These are phyloP conservation scores for Trichoderma sp. DNA, from an alignment of 2,329 filamentous ascomycete genomes.

Conservation along the genomic window DNA sequence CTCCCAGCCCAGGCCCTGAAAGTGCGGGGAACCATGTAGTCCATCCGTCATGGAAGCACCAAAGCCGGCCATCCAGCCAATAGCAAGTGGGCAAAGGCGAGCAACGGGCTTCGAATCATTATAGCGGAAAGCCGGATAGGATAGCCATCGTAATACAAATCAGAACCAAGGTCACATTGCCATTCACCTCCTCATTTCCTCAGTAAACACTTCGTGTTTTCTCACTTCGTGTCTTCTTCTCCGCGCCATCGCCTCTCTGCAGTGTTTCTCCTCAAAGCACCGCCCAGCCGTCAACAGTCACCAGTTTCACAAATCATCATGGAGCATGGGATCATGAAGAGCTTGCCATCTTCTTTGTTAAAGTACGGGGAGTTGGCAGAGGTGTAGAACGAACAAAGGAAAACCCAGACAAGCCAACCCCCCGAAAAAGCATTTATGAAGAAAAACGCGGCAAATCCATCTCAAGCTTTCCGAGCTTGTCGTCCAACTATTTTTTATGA, in stretches of 20 bases:
- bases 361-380: neutral
- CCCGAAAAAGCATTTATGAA: neutral
- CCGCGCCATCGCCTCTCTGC: neutral
- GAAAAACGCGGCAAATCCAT: neutral
- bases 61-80: neutral
- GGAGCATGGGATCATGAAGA: neutral
- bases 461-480: neutral
- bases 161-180: neutral
- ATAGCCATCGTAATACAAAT: neutral
- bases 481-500: neutral
- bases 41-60: neutral
- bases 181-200: neutral
- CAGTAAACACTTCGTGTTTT: neutral
- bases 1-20: neutral
- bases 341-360: neutral
- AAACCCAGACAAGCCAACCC: neutral
- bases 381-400: neutral
- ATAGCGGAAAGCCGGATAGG: neutral
- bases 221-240: neutral
- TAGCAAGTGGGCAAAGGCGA: neutral
- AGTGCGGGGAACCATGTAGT: constrained; percentile 18
- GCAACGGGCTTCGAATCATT: neutral
- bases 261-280: neutral
- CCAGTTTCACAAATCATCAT: neutral
- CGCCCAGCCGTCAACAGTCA: neutral